Percentiles rank a stretch among this genome's conserved stretches.
These are phyloP conservation scores for Vaccinium darrowii DNA, from an alignment of 148 eudicot species.

Conservation along the genomic window DNA sequence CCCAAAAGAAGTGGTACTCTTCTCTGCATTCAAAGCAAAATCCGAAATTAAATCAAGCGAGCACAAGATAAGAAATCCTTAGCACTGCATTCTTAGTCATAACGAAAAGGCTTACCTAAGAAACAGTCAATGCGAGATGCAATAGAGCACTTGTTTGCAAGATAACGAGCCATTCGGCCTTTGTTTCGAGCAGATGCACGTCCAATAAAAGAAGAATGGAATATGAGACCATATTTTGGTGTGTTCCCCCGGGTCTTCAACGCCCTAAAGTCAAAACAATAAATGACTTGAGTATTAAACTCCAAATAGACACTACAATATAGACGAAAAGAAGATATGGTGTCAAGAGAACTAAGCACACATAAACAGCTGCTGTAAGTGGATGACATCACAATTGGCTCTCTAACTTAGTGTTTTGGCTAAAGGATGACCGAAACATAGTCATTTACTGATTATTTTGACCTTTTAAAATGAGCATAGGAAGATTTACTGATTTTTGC, in stretches of 20 bases:
- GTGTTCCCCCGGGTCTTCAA: conserved; percentile 91
- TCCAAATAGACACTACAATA: neutral
- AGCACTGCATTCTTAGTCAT: neutral
- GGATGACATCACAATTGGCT: neutral
- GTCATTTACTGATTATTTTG: neutral
- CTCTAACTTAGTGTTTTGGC: neutral
- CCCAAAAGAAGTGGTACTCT: conserved; percentile 69
- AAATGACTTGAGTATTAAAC: neutral
- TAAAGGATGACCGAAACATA: neutral
- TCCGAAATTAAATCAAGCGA: conserved; percentile 11
- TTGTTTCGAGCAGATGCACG: conserved; percentile 92
- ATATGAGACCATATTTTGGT: conserved; percentile 94
- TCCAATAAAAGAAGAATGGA: conserved; percentile 97
- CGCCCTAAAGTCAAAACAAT: conserved; percentile 51
- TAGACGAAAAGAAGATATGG: neutral
- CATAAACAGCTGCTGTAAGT: neutral
- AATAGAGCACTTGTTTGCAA: conserved; percentile 97
- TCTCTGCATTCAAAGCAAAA: conserved; percentile 45
- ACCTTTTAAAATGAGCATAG: neutral
- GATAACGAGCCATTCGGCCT: conserved; percentile 99
- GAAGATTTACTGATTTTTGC: neutral
- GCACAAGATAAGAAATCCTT: neutral
- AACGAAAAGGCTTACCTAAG: conserved; percentile 48
- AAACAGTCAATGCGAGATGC: conserved; percentile 97
- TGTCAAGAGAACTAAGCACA: neutral